A percentile compares a stretch with the other conserved stretches of the same genome.
Evolutionary conservation across 192 early-diverging fungal species (phyloP).

Genomic region (Coemansia furcata): DNA sequence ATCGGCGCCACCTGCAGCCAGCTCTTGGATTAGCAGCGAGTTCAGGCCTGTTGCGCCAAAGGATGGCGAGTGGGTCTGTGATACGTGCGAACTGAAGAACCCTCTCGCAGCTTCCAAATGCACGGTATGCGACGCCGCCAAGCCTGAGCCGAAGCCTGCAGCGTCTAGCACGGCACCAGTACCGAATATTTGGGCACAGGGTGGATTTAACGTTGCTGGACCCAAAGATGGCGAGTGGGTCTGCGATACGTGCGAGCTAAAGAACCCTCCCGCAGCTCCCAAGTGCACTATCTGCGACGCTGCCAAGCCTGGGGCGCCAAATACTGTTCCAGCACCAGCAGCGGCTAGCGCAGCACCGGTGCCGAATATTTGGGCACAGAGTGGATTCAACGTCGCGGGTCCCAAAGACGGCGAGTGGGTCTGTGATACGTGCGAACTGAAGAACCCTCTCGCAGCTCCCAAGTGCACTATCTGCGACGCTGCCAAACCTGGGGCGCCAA

Average conservation of each 20-base stretch:
- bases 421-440: constrained; percentile 16
- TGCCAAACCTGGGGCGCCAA: constrained; percentile 10
- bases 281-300: constrained; percentile 16
- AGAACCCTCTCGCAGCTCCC: constrained; percentile 3
- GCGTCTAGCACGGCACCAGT: not conserved
- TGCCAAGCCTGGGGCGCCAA: not conserved
- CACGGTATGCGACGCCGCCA: constrained; percentile 23
- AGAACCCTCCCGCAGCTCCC: constrained; percentile 4
- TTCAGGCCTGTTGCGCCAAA: not conserved
- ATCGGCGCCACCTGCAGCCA: not conserved
- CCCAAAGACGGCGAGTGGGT: constrained; percentile 26
- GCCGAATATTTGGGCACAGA: constrained; percentile 6
- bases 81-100: constrained; percentile 24
- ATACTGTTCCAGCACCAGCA: not conserved
- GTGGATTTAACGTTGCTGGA: not conserved
- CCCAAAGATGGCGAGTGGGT: constrained; percentile 22
- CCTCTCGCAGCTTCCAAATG: constrained; percentile 11
- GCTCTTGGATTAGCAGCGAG: constrained; percentile 2
- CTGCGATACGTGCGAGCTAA: constrained; percentile 15
- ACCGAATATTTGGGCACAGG: constrained; percentile 3
- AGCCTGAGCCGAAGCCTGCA: constrained; percentile 2
- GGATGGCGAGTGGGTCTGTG: constrained; percentile 34
- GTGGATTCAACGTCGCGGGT: not conserved
- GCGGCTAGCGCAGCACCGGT: not conserved
- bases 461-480: constrained; percentile 35